These are phyloP conservation scores for Aspergillus sp. DNA, from an alignment of 2,329 filamentous ascomycete genomes.

Conservation along the genomic window DNA sequence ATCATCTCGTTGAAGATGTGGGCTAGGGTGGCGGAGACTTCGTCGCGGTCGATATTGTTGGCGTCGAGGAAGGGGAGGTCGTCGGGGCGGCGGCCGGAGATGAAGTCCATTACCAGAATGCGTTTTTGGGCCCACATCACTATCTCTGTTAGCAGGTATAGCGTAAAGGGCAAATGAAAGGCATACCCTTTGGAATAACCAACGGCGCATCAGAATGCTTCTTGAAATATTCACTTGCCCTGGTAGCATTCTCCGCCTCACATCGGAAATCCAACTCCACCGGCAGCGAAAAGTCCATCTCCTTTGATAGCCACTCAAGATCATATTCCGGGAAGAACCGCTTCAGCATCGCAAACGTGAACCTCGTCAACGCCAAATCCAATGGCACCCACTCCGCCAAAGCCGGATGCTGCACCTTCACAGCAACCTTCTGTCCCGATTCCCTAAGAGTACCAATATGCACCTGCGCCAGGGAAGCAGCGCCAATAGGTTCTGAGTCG, in stretches of 20 bases:
- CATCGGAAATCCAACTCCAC: constrained; percentile 84
- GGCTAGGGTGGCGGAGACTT: constrained; percentile 84
- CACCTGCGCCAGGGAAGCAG: constrained; percentile 89
- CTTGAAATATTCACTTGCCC: constrained; percentile 74
- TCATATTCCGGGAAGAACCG: constrained; percentile 97
- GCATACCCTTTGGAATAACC: constrained; percentile 64
- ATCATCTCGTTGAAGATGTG: constrained; percentile 99
- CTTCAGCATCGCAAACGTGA: constrained; percentile 85
- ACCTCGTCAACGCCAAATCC: constrained; percentile 77
- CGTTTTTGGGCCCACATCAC: constrained; percentile 84
- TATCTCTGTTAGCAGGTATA: constrained; percentile 16
- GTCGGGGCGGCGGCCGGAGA: constrained; percentile 79
- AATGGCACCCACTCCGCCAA: constrained; percentile 85
- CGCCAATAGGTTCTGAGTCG: constrained; percentile 71
- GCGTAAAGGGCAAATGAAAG: too few species aligned
- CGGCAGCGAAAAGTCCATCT: constrained; percentile 86
- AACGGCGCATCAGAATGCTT: constrained; percentile 68
- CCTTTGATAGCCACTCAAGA: constrained; percentile 85
- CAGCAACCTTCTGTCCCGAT: constrained; percentile 78
- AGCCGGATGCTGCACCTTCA: constrained; percentile 91
- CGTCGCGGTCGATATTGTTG: constrained; percentile 84
- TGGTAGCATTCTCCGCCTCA: constrained; percentile 76
- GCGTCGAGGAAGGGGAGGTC: constrained; percentile 80
- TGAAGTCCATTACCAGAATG: constrained; percentile 91
- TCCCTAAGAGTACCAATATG: constrained; percentile 79